Conservation (phyloP, 371 early-diverging fungal species). For the Zychaea mexicana region DNA sequence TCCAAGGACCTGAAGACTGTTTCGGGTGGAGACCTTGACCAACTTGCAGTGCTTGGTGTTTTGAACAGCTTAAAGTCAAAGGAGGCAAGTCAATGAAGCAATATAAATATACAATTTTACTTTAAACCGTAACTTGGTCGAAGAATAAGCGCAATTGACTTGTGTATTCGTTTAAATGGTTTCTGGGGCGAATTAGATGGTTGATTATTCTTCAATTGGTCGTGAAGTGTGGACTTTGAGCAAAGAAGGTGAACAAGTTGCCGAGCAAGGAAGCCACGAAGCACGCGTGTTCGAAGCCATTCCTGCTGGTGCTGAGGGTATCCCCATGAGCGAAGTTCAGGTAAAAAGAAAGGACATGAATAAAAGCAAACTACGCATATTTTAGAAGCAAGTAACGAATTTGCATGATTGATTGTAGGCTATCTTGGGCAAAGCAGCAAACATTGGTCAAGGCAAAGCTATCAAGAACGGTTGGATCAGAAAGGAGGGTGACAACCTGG, state of each 20-base stretch:
- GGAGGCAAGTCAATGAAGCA: constrained; percentile 84
- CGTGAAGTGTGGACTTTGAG: constrained; percentile 82
- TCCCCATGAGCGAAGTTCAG: constrained; percentile 80
- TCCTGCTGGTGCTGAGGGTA: constrained; percentile 80
- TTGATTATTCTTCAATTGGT: constrained; percentile 81
- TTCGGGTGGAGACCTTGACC: constrained; percentile 63
- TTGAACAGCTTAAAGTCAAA: constrained; percentile 85
- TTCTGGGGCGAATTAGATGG: constrained; percentile 81
- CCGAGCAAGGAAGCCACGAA: constrained; percentile 90
- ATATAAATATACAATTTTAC: too few species aligned
- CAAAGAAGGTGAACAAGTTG: constrained; percentile 85
- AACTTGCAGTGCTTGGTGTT: constrained; percentile 77
- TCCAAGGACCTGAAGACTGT: constrained; percentile 60
- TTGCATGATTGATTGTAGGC: constrained; percentile 29
- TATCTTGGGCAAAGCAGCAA: constrained; percentile 76
- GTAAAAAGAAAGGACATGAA: constrained; percentile 24
- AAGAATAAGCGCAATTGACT: too few species aligned
- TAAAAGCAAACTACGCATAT: background rate
- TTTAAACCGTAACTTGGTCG: too few species aligned
- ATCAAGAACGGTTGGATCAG: constrained; percentile 97
- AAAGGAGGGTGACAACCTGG: constrained; percentile 74
- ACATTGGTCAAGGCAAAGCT: constrained; percentile 93
- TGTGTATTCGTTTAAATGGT: too few species aligned
- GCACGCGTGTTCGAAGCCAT: constrained; percentile 91
- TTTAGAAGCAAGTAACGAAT: background rate